Percentiles rank a stretch among this genome's conserved stretches.
Conservation (phyloP, 257 asterid genomes). For the Paraleonurus japonicus region DNA sequence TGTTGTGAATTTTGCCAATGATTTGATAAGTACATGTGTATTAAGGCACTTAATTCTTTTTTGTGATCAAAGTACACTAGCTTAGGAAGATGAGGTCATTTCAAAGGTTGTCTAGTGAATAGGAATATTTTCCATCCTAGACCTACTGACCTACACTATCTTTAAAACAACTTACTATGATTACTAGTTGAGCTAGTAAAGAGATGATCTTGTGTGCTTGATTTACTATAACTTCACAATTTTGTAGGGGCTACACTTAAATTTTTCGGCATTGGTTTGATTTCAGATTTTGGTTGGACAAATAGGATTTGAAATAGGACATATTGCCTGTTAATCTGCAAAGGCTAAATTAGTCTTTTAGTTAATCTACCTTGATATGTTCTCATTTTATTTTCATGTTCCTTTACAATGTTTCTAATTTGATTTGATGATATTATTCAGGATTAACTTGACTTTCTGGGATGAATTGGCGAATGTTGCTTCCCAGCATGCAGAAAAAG, state of each 20-base stretch:
- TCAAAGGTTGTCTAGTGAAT: no score
- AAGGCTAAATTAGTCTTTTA: neutral
- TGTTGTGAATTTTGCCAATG: no score
- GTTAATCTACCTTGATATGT: constrained; percentile 5
- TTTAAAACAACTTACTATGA: neutral
- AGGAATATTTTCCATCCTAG: neutral
- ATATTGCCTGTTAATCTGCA: neutral
- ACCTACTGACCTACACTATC: neutral
- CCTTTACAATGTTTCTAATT: neutral
- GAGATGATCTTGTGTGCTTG: neutral
- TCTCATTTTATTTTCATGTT: neutral
- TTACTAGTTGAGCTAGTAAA: neutral
- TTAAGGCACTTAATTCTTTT: neutral
- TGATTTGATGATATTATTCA: constrained; percentile 35
- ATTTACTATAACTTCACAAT: neutral
- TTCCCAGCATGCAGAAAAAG: constrained; percentile 79
- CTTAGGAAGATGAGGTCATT: neutral
- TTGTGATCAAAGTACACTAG: neutral
- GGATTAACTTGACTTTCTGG: constrained; percentile 88
- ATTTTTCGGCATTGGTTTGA: no score
- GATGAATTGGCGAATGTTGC: constrained; percentile 82
- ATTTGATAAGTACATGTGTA: neutral
- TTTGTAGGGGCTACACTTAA: no score
- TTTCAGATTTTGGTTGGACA: neutral
- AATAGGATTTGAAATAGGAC: neutral